Base-by-base conservation (phyloP, 2,329 filamentous ascomycete genomes). In the Pestalotiopsis fici region DNA sequence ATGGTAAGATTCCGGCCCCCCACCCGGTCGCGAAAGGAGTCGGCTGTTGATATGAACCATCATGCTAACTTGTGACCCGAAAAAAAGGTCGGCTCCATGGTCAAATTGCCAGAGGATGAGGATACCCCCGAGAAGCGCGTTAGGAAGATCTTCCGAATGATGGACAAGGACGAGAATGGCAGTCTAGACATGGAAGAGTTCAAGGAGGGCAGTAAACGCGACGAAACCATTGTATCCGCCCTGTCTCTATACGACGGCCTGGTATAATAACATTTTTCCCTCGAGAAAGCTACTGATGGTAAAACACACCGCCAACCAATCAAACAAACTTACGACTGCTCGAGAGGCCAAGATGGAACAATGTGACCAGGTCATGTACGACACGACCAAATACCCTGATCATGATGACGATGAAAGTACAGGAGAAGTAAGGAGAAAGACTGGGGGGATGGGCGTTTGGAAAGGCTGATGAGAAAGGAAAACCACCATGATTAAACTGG, bases 111-210 rank as follows among this genome's bases (percentile, higher is more conserved):
- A 64, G 94, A 98, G 81, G 96, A 99, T 83, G 96, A 99, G 85
- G 95, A 99, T 83, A 99, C 96, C 67, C 96, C 96, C 21, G 95
- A 98, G 86, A 99, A 99, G 86, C 92, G 96, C 71, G 96, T 99
- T 70, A 90, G 87, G 82, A 99, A 99, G 87, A 98, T 99, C 81
- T 99, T 99, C 87, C 88, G 92, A 76, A 98, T 98, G 96, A 99
- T 99, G 96, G 96, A 99, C 86, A 99, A 99, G 87, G 96, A 99
- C 80, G 95, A 98, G 84, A 98, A 98, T 78, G 96, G 95, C 74
- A 97, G 93, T 77, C 84, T 99, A 75, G 95, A 98, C 79, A 95
- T 98, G 88, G 92, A 95, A 69, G 96, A 99, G 80, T 99, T 99
- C 87, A 98, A 98, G 84, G 96, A 99, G 83, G 96, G 96, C 73